A percentile compares a stretch with the other conserved stretches of the same genome.
These are phyloP conservation scores for Phytophthora pinifolia DNA, from an alignment of 352 stramenopile genomes.

Conservation along the genomic window DNA sequence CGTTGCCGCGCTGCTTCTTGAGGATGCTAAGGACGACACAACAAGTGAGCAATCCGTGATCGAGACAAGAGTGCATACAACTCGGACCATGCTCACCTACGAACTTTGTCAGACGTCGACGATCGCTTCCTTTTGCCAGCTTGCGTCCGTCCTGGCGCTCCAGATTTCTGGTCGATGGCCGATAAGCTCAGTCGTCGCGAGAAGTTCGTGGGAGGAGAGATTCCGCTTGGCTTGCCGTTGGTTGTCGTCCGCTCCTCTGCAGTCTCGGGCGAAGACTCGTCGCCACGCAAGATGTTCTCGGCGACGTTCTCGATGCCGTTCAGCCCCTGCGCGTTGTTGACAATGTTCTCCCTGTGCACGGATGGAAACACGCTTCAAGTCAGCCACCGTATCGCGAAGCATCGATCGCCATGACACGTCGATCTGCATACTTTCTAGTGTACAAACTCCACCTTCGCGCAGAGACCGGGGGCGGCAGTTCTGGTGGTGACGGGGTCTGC, in stretches of 20 bases:
- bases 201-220: conserved; percentile 36
- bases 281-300: conserved; percentile 70
- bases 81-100: conserved; percentile 30
- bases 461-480: conserved; percentile 39
- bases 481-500: conserved; percentile 40
- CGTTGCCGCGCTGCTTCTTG: conserved; percentile 55
- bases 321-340: conserved; percentile 35
- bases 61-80: background rate
- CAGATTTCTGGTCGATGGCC: conserved; percentile 19
- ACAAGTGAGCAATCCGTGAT: background rate
- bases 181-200: conserved; percentile 37
- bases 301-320: conserved; percentile 77
- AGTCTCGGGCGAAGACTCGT: conserved; percentile 35
- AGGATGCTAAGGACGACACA: conserved; percentile 49
- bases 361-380: conserved; percentile 10
- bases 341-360: conserved; percentile 35
- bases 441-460: conserved; percentile 72
- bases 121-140: conserved; percentile 28
- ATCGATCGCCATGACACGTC: conserved; percentile 12
- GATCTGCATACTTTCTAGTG: conserved; percentile 52
- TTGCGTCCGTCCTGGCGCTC: conserved; percentile 1
- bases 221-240: conserved; percentile 33
- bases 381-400: conserved; percentile 10
- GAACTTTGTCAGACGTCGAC: conserved; percentile 40
- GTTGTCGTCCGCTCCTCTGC: conserved; percentile 32